Evolutionary conservation across 2,329 filamentous ascomycete species (phyloP).

Genomic region (Xylaria sp.): DNA sequence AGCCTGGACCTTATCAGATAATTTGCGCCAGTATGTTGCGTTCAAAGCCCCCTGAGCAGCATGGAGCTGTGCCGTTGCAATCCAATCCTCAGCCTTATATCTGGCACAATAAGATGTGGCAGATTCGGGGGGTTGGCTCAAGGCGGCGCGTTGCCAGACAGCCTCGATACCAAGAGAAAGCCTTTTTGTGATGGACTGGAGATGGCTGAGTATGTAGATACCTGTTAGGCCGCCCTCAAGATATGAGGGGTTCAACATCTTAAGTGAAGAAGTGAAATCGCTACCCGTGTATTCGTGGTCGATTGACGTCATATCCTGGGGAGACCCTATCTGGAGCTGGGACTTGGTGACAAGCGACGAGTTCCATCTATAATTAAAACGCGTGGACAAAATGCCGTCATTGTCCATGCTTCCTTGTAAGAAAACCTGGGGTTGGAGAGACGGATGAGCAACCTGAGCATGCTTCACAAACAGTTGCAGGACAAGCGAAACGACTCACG

Average conservation of each 20-base stretch:
- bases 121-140: conserved; percentile 89
- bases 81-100: conserved; percentile 93
- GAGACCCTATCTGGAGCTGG: conserved; percentile 79
- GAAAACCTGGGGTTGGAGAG: conserved; percentile 73
- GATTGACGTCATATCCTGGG: conserved; percentile 87
- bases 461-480: neutral
- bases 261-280: conserved; percentile 93
- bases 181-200: conserved; percentile 89
- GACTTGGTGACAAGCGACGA: conserved; percentile 85
- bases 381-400: conserved; percentile 84
- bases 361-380: conserved; percentile 94
- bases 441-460: conserved; percentile 19
- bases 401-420: conserved; percentile 96
- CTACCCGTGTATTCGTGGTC: conserved; percentile 95
- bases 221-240: conserved; percentile 93
- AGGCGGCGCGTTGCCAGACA: conserved; percentile 88
- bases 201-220: conserved; percentile 94
- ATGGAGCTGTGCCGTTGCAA: conserved; percentile 89
- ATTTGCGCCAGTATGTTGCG: conserved; percentile 90
- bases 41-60: conserved; percentile 88
- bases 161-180: conserved; percentile 88
- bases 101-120: conserved; percentile 88
- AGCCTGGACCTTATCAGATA: conserved; percentile 95
- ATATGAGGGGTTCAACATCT: conserved; percentile 93
- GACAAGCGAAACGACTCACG: conserved; percentile 64